A percentile compares a stretch with the other conserved stretches of the same genome.
These are phyloP conservation scores for Talaromyces sp. DNA, from an alignment of 2,329 filamentous ascomycete genomes.

Conservation along the genomic window DNA sequence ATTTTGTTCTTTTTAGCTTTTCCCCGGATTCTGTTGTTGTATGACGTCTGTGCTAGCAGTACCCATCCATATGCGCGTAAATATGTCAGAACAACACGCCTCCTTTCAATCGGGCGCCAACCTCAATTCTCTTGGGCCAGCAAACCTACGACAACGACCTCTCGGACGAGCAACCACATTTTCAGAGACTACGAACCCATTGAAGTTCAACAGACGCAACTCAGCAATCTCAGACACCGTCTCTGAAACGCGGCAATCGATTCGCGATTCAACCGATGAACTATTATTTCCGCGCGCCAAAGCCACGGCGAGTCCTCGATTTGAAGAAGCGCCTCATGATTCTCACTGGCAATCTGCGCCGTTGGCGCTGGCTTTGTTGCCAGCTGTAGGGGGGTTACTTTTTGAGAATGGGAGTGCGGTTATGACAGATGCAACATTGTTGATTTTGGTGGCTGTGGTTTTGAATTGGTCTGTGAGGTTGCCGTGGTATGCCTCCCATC, in stretches of 20 bases:
- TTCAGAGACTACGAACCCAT: slow-evolving; percentile 24
- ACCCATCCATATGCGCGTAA: not conserved
- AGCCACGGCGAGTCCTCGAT: slow-evolving; percentile 21
- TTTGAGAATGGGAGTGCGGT: slow-evolving; percentile 80
- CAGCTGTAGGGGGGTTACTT: slow-evolving; percentile 76
- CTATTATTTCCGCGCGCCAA: slow-evolving; percentile 56
- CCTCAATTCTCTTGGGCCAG: slow-evolving; percentile 16
- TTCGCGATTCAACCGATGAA: slow-evolving; percentile 64
- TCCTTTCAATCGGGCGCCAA: slow-evolving; percentile 16
- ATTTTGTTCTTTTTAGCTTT: not conserved
- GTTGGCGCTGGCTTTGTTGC: slow-evolving; percentile 74
- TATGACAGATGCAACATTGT: slow-evolving; percentile 76
- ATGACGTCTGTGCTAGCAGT: not conserved
- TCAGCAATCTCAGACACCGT: slow-evolving; percentile 74
- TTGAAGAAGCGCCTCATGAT: slow-evolving; percentile 47
- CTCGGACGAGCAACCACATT: slow-evolving; percentile 34
- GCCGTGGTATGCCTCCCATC: slow-evolving; percentile 66
- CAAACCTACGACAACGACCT: slow-evolving; percentile 32
- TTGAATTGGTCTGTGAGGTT: slow-evolving; percentile 87
- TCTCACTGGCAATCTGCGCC: slow-evolving; percentile 76
- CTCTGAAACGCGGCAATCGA: slow-evolving; percentile 59
- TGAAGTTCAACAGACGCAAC: slow-evolving; percentile 54
- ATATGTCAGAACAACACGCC: slow-evolving; percentile 17
- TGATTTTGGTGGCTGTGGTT: slow-evolving; percentile 76
- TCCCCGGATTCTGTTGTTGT: not conserved